phyloP scores from a whole-genome alignment of 306 rosid genomes.

The Mimosa pudica region DNA sequence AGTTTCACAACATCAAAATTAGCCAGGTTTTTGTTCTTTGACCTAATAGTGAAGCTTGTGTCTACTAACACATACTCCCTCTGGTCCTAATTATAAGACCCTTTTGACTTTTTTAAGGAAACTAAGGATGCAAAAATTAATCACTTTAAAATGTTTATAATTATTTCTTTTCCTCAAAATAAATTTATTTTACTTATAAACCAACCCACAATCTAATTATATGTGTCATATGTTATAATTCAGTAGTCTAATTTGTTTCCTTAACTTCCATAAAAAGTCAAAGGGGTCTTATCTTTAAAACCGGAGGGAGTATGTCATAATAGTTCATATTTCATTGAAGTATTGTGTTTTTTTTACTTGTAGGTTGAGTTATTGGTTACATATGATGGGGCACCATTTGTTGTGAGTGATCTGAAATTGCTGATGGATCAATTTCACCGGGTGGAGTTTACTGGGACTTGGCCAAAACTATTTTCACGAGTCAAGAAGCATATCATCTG shows the following conservation, averaged over 20 bases:
- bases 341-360: constrained; percentile 20
- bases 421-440: constrained; percentile 96
- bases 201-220: too few relatives aligned
- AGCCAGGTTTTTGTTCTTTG: constrained; percentile 74
- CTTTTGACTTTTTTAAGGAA: too few relatives aligned
- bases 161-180: too few relatives aligned
- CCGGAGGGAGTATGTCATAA: not conserved
- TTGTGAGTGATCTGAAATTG: constrained; percentile 79
- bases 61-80: not conserved
- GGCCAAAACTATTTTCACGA: constrained; percentile 91
- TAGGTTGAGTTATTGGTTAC: constrained; percentile 88
- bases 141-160: too few relatives aligned
- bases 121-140: too few relatives aligned
- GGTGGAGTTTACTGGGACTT: constrained; percentile 81
- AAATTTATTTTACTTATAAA: too few relatives aligned
- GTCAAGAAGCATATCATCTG: constrained; percentile 97
- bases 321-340: constrained; percentile 25
- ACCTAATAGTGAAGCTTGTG: constrained; percentile 25
- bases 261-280: too few relatives aligned
- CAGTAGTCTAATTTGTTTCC: too few relatives aligned
- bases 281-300: too few relatives aligned
- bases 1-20: constrained; percentile 88
- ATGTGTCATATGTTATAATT: too few relatives aligned
- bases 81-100: too few relatives aligned
- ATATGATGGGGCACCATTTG: constrained; percentile 90